Evolutionary conservation across 768 basidiomycete genomes (phyloP), one percentile per base, ranked within the genome.

Genomic region (Amyloporia xantha): DNA sequence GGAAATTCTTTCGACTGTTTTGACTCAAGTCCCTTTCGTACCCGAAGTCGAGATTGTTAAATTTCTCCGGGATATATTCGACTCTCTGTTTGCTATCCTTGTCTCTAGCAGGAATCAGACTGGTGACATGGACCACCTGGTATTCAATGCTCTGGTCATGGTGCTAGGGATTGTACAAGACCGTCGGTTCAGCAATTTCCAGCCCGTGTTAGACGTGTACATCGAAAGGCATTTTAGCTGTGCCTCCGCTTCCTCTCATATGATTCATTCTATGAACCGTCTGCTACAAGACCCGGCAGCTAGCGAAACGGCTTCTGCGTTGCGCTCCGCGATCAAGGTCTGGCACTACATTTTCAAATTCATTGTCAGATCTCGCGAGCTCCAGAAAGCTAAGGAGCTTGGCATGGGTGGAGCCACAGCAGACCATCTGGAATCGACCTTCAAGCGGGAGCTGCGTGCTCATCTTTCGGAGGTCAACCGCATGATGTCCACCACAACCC

Each of bases 331-430:
- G 13, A 72, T 98, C 52, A 97, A 97, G 65, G 95, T 97, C 25
- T 95, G 92, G 92, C 87, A 92, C 60, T 91, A 94, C 61, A 82
- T 98, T 57, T 91, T 97, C 79, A 90, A 89, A 63, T 91, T 98
- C 67, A 87, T 96, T 59, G 82, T 88, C 13, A 78, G 89, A n/a
- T 85, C 93, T 2, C 74, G 93, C 28, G 91, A 92, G 59, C 64
- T 95, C 39, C 93, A 95, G 64, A 90, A 90, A 64, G 71, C 74
- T 5, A 85, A 84, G 60, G 90, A 92, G 51, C 63, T 84, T 20
- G 84, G 84, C 0, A 82, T 89, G 71, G 83, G 84, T 21, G 88
- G 84, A 10, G 81, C 86, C 1, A 92, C 91, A 0, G 82, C 86
- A 6, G 90, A 92, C 53, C 89, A 93, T 65, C 71, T 94, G 38